Evolutionary conservation across 148 eudicot genomes (phyloP).

Genomic region (Selenicereus undatus): DNA sequence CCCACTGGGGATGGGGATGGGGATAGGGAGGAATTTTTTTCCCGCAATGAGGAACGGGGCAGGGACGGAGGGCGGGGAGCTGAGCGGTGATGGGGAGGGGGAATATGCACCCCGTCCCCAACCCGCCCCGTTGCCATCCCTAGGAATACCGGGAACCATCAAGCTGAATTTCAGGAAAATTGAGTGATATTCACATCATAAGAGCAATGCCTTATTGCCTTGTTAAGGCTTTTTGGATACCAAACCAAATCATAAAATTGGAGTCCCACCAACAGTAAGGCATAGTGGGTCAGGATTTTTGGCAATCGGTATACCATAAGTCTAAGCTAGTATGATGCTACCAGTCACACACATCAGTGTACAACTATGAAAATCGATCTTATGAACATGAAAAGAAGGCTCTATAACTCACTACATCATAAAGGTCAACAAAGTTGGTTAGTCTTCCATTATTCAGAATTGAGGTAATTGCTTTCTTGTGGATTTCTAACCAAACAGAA

Average conservation of each 20-base stretch:
- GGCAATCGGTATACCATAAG: not conserved
- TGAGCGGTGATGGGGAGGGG: too few relatives aligned
- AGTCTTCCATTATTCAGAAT: not conserved
- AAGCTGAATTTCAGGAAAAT: not conserved
- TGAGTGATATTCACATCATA: not conserved
- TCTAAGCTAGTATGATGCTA: not conserved
- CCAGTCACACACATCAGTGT: not conserved
- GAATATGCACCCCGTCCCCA: too few relatives aligned
- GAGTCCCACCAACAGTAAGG: not conserved
- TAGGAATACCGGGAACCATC: not conserved
- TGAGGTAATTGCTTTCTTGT: not conserved
- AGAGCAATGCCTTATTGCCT: too few relatives aligned
- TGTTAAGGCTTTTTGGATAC: not conserved
- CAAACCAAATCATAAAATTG: not conserved
- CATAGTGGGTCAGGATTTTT: not conserved
- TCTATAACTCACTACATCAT: not conserved
- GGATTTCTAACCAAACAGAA: not conserved
- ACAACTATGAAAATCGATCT: not conserved
- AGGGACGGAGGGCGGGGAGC: too few relatives aligned
- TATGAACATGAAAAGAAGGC: not conserved
- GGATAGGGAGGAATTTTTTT: too few relatives aligned
- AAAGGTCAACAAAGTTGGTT: not conserved
- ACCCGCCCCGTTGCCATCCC: too few relatives aligned
- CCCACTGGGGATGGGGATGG: too few relatives aligned
- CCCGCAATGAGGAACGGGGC: too few relatives aligned